Evolutionary conservation across 345 rosid species (phyloP), one percentile per base, ranked within the genome.

Genomic region (Noccaea bulbosa): DNA sequence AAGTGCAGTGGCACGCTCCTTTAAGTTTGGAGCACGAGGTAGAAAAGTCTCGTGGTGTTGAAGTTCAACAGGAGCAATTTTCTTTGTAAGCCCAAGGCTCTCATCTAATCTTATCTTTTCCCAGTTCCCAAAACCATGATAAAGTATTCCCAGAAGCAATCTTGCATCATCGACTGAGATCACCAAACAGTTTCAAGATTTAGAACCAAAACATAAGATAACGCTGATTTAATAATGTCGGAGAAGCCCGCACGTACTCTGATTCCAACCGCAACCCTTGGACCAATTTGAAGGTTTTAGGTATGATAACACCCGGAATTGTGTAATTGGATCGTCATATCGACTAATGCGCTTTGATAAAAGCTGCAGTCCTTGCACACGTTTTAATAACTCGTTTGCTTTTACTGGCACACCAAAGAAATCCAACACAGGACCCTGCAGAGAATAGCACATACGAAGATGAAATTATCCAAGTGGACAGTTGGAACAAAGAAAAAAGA

Each of bases 181-280:
- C 44, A 61, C 32, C 62, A 70, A 35, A 35, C 57, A 58, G 38
- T 35, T 35, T 47, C 55, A 14, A 56, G 22, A 49, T 22, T 57
- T 45, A 57, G 62, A 37, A 55, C 8, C 15, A 14, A 39, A 70
- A 7, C 54, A 69, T 34, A 17, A 46, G 48, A 47, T 27, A 37
- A 38, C 24, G 33, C 52, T 39, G 37, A 45, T 33, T 57, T 15
- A 30, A 41, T n/a, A 68, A 39, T 11, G 62, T 11, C 40, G 16
- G 57, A 32, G n/a, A 40, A 45, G 43, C 33, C 69, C 41, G 16
- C 38, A 80, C 92, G 56, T 85, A 92, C 99, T 78, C 79, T 88
- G 97, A 81, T 92, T 92, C 99, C 99, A 95, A 40, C 99, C 98
- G 62, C 99, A 95, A 59, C 99, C 99, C 84, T 95, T 95, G 48